Conservation (phyloP, 257 asterid species). For the Nicotiana paniculata region DNA sequence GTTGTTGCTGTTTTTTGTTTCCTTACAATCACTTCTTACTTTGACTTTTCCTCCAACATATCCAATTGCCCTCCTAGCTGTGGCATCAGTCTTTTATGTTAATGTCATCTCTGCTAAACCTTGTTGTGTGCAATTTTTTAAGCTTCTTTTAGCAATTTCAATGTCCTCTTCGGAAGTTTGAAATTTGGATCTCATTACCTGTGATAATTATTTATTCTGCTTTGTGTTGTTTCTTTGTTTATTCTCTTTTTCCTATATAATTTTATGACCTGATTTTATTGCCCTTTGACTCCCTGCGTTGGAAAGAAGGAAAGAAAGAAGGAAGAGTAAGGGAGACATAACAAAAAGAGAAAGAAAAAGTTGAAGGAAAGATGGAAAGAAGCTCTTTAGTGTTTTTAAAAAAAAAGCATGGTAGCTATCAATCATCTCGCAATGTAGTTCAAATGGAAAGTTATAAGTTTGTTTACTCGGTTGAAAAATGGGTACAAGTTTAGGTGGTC, state of each 20-base stretch:
- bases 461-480: too few species aligned
- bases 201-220: neutral
- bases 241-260: neutral
- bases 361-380: neutral
- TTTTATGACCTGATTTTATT: neutral
- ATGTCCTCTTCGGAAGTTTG: neutral
- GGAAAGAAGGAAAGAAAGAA: constrained; percentile 1
- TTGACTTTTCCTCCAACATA: neutral
- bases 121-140: neutral
- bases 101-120: neutral
- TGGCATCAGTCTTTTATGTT: neutral
- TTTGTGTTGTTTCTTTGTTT: neutral
- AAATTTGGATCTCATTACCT: neutral
- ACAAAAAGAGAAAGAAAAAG: neutral
- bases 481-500: too few species aligned
- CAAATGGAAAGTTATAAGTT: too few species aligned
- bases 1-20: neutral
- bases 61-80: neutral
- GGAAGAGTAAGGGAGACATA: neutral
- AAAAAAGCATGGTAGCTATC: neutral
- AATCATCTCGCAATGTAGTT: neutral
- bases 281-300: neutral
- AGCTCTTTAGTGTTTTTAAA: neutral
- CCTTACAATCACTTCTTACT: neutral
- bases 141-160: neutral